A percentile compares a stretch with the other conserved stretches of the same genome.
These are phyloP conservation scores for Nidularia sp. DNA, from an alignment of 768 basidiomycete species.

Conservation along the genomic window DNA sequence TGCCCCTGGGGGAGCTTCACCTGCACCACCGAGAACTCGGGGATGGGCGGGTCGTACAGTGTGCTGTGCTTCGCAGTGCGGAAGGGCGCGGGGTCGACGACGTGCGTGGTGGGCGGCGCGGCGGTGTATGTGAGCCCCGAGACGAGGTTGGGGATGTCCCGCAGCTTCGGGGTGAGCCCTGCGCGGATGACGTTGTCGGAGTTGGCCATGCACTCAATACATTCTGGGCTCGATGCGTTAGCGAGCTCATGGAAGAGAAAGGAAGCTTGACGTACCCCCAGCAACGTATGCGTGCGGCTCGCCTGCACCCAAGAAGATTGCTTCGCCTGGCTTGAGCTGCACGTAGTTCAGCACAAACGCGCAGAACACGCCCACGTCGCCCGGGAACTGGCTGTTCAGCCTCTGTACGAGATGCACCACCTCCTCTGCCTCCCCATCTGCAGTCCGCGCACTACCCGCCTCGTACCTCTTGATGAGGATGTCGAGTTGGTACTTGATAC, in stretches of 20 bases:
- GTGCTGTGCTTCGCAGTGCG: slow-evolving; percentile 19
- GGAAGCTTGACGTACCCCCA: slow-evolving; percentile 54
- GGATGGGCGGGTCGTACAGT: slow-evolving; percentile 88
- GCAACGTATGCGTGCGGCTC: slow-evolving; percentile 96
- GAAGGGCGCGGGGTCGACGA: slow-evolving; percentile 60
- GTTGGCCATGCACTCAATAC: slow-evolving; percentile 99
- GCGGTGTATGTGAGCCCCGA: slow-evolving; percentile 82
- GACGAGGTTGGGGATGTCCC: slow-evolving; percentile 90
- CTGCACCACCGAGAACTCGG: slow-evolving; percentile 86
- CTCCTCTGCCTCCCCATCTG: slow-evolving; percentile 34
- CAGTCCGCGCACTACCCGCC: slow-evolving; percentile 23
- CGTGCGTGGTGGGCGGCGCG: slow-evolving; percentile 62
- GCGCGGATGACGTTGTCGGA: slow-evolving; percentile 99
- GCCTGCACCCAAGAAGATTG: slow-evolving; percentile 92
- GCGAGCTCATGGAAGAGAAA: slow-evolving; percentile 4
- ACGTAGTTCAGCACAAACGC: slow-evolving; percentile 87
- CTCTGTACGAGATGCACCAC: slow-evolving; percentile 60
- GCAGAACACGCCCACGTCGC: slow-evolving; percentile 92
- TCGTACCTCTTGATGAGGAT: slow-evolving; percentile 63
- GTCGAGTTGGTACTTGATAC: slow-evolving; percentile 51
- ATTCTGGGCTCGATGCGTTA: slow-evolving; percentile 49
- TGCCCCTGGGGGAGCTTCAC: slow-evolving; percentile 41
- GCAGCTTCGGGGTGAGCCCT: slow-evolving; percentile 93
- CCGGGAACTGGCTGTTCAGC: slow-evolving; percentile 75
- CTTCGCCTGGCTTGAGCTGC: slow-evolving; percentile 74